Percentiles rank a stretch among this genome's conserved stretches.
Conservation (phyloP, 306 rosid genomes). For the Notholithocarpus densiflorus region DNA sequence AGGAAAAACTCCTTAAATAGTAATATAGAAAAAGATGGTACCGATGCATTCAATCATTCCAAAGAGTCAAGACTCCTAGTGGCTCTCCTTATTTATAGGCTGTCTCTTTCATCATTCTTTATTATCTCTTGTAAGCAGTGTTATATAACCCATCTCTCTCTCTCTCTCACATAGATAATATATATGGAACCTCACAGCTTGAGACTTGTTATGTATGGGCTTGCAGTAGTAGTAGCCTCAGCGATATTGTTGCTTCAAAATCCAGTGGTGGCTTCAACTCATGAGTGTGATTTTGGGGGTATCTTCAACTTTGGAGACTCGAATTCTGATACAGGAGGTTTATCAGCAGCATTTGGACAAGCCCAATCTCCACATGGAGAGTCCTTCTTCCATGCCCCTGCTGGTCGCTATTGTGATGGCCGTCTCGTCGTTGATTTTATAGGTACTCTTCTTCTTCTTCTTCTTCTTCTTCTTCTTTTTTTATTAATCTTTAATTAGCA, state of each 20-base stretch:
- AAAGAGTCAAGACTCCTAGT: no score
- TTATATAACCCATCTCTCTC: neutral
- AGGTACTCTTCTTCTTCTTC: conserved; percentile 27
- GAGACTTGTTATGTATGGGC: neutral
- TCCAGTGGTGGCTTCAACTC: conserved; percentile 6
- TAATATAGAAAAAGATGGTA: no score
- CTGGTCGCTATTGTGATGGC: conserved; percentile 78
- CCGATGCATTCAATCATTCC: no score
- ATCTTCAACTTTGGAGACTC: conserved; percentile 91
- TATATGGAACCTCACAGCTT: neutral
- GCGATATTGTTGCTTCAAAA: conserved; percentile 14
- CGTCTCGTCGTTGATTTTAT: conserved; percentile 75
- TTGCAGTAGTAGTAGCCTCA: conserved; percentile 26
- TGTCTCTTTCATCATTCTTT: conserved; percentile 20
- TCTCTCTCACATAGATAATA: neutral
- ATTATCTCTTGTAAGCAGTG: conserved; percentile 33
- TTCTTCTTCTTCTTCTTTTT: neutral
- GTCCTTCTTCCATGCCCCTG: conserved; percentile 53
- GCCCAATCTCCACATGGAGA: conserved; percentile 58
- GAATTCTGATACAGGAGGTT: conserved; percentile 93
- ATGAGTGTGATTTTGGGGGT: conserved; percentile 64
- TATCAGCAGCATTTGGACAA: conserved; percentile 89
- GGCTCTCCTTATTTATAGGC: no score
- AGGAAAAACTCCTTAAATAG: fast-evolving
- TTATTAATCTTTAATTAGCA: no score